These are phyloP conservation scores for Bimuria novae-zelandiae DNA, from an alignment of 2,329 filamentous ascomycete genomes.

Conservation along the genomic window DNA sequence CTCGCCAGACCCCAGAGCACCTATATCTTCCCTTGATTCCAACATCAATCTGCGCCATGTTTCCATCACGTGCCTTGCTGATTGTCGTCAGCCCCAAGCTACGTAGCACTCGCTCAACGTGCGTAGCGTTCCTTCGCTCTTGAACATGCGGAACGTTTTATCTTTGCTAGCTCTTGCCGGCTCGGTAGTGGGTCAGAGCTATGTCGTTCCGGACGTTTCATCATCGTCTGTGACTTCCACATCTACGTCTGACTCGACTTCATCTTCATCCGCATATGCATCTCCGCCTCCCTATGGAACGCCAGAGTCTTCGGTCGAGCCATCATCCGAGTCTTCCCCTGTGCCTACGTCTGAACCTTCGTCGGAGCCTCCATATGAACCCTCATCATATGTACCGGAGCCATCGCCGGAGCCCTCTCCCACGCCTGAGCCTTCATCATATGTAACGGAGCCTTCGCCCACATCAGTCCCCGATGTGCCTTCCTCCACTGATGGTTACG, in stretches of 20 bases:
- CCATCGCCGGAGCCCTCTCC: neutral
- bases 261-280: neutral
- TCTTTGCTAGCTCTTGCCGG: slow-evolving; percentile 30
- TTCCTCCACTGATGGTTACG: neutral
- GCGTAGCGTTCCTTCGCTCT: slow-evolving; percentile 34
- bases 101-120: slow-evolving; percentile 32
- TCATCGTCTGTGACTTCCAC: neutral
- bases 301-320: neutral
- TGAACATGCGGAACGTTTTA: slow-evolving; percentile 36
- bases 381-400: neutral
- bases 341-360: neutral
- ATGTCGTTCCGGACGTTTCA: neutral
- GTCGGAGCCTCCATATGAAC: neutral
- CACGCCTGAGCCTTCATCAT: neutral
- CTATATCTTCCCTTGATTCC: slow-evolving; percentile 16
- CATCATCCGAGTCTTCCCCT: neutral
- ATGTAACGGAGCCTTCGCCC: neutral
- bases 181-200: slow-evolving; percentile 19
- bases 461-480: too few species aligned
- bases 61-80: slow-evolving; percentile 28
- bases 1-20: slow-evolving; percentile 16
- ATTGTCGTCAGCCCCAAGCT: slow-evolving; percentile 24
- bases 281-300: neutral
- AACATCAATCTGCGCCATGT: slow-evolving; percentile 8
- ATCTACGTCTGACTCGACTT: neutral